These are phyloP conservation scores for Scytalidium sp. DNA, from an alignment of 2,329 filamentous ascomycete genomes.

Conservation along the genomic window DNA sequence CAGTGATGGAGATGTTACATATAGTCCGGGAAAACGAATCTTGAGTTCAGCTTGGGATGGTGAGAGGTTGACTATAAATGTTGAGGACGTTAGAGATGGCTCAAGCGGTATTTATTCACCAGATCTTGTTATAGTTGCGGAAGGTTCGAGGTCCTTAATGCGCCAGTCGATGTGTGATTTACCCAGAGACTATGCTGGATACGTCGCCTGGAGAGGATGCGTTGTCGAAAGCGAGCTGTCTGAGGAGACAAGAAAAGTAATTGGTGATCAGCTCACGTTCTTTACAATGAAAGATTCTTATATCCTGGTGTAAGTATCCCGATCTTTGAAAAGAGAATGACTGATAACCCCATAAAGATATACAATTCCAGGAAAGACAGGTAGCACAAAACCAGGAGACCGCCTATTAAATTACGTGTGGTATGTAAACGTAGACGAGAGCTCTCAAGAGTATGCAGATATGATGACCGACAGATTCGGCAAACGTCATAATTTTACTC, in stretches of 20 bases:
- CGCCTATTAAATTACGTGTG: not conserved
- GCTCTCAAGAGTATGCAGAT: not conserved
- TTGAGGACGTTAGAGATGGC: not conserved
- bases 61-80: not conserved
- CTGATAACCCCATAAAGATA: not conserved
- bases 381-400: not conserved
- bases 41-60: not conserved
- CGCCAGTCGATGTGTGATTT: not conserved
- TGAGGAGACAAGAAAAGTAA: not conserved
- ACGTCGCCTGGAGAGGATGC: not conserved
- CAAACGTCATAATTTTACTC: slow-evolving; percentile 30
- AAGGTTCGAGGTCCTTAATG: not conserved
- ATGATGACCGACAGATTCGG: slow-evolving; percentile 33
- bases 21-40: not conserved
- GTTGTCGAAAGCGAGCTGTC: not conserved
- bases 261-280: not conserved
- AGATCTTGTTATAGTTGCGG: not conserved
- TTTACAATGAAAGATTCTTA: not conserved
- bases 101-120: not conserved
- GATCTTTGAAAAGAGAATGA: no score
- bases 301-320: not conserved
- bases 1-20: not conserved
- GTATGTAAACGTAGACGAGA: not conserved
- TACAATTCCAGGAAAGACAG: not conserved
- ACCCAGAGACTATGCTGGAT: not conserved